Conservation (phyloP, 106 monocot species). For the Dendrobium nobile region DNA sequence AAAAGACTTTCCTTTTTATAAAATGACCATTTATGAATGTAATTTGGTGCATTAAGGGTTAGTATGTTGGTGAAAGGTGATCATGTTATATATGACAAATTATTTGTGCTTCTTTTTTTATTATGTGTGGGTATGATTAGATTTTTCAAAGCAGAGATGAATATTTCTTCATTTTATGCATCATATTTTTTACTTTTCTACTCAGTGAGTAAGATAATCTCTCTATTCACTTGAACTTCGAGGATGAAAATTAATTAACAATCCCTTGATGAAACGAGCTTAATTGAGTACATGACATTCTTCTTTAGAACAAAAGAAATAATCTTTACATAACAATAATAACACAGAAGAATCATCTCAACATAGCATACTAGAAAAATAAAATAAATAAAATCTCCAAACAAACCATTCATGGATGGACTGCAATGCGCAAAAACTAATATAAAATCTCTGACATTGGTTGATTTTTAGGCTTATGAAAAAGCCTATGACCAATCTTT, state of each 20-base stretch:
- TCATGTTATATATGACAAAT: too few species aligned
- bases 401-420: conserved; percentile 1
- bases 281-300: not conserved
- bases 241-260: not conserved
- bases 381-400: not conserved
- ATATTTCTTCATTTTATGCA: too few species aligned
- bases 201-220: too few species aligned
- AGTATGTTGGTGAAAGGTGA: too few species aligned
- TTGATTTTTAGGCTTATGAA: not conserved
- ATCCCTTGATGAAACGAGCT: not conserved
- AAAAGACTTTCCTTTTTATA: too few species aligned
- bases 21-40: too few species aligned
- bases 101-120: too few species aligned
- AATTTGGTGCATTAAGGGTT: too few species aligned
- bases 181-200: too few species aligned
- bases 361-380: not conserved
- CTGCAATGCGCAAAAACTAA: not conserved
- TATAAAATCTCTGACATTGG: not conserved
- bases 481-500: conserved; percentile 18
- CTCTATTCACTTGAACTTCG: not conserved
- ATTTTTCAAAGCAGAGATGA: too few species aligned
- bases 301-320: not conserved
- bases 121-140: too few species aligned
- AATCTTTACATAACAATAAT: conserved; percentile 1
- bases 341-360: not conserved